Percentiles rank a stretch among this genome's conserved stretches.
Evolutionary conservation across 768 basidiomycete species (phyloP).

Genomic region (Lactarius tabidus): DNA sequence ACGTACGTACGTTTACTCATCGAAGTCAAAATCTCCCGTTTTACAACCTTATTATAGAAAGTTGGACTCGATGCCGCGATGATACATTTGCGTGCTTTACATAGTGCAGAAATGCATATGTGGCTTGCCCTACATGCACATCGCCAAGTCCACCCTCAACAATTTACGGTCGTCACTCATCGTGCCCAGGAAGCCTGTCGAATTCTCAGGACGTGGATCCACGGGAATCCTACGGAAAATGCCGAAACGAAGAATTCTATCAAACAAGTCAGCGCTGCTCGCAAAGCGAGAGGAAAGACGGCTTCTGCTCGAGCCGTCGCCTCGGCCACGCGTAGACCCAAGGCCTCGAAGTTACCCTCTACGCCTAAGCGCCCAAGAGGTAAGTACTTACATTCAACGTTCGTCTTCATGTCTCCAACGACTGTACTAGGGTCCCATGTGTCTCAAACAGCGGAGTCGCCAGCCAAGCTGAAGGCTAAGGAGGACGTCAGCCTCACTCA

Average conservation of each 20-base stretch:
- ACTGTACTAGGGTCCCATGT: slow-evolving; percentile 3
- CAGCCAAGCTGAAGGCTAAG: not conserved
- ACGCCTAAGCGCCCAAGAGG: slow-evolving; percentile 42
- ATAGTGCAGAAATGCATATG: slow-evolving; percentile 53
- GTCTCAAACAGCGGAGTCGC: not conserved
- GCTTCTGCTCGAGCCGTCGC: slow-evolving; percentile 23
- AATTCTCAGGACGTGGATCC: slow-evolving; percentile 41
- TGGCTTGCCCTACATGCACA: slow-evolving; percentile 73
- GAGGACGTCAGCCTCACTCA: not conserved
- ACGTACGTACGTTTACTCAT: slow-evolving; percentile 9
- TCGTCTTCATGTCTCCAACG: not conserved
- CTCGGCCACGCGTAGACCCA: slow-evolving; percentile 16
- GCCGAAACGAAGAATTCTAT: slow-evolving; percentile 16
- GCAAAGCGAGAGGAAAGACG: slow-evolving; percentile 19
- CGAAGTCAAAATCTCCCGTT: not conserved
- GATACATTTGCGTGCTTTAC: slow-evolving; percentile 39
- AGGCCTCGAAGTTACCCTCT: slow-evolving; percentile 31
- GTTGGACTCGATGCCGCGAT: slow-evolving; percentile 32
- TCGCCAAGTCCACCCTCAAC: slow-evolving; percentile 43
- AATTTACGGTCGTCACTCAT: slow-evolving; percentile 43
- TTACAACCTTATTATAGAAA: slow-evolving; percentile 27
- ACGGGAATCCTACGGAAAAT: slow-evolving; percentile 5
- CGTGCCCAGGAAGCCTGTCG: slow-evolving; percentile 52
- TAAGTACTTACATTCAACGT: not conserved
- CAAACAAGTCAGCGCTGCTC: slow-evolving; percentile 11